phyloP scores from a whole-genome alignment of 768 basidiomycete genomes.

The Psilocybe subaeruginosa region DNA sequence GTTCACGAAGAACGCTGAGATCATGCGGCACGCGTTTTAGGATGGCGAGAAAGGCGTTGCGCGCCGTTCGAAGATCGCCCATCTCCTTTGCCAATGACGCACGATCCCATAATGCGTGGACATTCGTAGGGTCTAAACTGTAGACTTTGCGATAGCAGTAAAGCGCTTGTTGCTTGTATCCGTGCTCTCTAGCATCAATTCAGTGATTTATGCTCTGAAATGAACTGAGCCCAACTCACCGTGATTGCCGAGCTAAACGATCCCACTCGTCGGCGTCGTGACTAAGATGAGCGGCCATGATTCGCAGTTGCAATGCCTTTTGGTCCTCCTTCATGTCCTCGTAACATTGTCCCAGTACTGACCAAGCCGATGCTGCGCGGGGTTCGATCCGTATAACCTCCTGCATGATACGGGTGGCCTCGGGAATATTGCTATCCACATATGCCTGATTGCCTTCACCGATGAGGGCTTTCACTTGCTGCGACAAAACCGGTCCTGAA shows the following conservation, averaged over 20 bases:
- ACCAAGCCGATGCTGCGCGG: slow-evolving; percentile 82
- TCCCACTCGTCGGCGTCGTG: slow-evolving; percentile 91
- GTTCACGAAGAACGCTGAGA: slow-evolving; percentile 74
- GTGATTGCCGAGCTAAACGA: slow-evolving; percentile 72
- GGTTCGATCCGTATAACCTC: slow-evolving; percentile 96
- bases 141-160: slow-evolving; percentile 91
- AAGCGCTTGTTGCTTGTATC: slow-evolving; percentile 82
- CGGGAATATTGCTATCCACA: slow-evolving; percentile 64
- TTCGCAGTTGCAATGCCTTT: slow-evolving; percentile 79
- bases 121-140: slow-evolving; percentile 77
- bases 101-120: slow-evolving; percentile 89
- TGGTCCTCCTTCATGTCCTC: slow-evolving; percentile 68
- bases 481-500: slow-evolving; percentile 61
- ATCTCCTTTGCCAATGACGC: slow-evolving; percentile 80
- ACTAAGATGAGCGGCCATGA: slow-evolving; percentile 89
- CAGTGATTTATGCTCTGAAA: not conserved
- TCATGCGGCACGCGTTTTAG: slow-evolving; percentile 81
- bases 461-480: slow-evolving; percentile 72
- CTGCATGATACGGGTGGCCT: slow-evolving; percentile 80
- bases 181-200: slow-evolving; percentile 51
- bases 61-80: slow-evolving; percentile 67
- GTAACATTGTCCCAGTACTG: slow-evolving; percentile 84
- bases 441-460: slow-evolving; percentile 90
- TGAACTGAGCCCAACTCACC: slow-evolving; percentile 38
- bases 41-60: slow-evolving; percentile 67